A percentile compares a stretch with the other conserved stretches of the same genome.
Evolutionary conservation across 2,329 filamentous ascomycete genomes (phyloP).

Genomic region (Colletotrichum camelliae): DNA sequence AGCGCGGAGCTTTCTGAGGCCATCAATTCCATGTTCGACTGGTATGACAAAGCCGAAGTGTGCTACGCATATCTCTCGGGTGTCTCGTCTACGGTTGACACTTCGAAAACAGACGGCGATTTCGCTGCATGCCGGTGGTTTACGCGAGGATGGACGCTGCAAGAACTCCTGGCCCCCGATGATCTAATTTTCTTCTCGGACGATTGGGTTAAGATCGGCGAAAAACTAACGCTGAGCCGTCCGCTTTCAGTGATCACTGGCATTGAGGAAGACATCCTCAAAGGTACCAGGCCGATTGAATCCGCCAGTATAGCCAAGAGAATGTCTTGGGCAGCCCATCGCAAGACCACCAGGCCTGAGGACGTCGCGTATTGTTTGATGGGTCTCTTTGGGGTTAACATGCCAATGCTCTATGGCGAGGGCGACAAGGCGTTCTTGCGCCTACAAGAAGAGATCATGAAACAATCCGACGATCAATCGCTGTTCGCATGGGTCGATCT

Average conservation of each 20-base stretch:
- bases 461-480: background rate
- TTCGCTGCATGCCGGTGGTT: background rate
- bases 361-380: background rate
- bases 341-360: background rate
- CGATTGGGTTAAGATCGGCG: background rate
- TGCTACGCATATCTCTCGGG: constrained; percentile 20
- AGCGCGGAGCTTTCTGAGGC: background rate
- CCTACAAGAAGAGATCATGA: background rate
- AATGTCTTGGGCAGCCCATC: background rate
- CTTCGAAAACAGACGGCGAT: background rate
- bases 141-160: background rate
- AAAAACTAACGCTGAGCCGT: background rate
- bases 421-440: background rate
- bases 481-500: background rate
- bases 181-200: background rate
- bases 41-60: constrained; percentile 3
- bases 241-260: background rate
- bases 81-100: background rate
- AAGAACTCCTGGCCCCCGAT: background rate
- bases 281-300: background rate
- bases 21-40: constrained; percentile 16
- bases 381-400: background rate
- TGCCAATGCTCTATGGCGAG: background rate
- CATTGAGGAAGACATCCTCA: background rate
- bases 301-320: background rate